Evolutionary conservation across 257 asterid species (phyloP).

Genomic region (Capsicum pubescens): DNA sequence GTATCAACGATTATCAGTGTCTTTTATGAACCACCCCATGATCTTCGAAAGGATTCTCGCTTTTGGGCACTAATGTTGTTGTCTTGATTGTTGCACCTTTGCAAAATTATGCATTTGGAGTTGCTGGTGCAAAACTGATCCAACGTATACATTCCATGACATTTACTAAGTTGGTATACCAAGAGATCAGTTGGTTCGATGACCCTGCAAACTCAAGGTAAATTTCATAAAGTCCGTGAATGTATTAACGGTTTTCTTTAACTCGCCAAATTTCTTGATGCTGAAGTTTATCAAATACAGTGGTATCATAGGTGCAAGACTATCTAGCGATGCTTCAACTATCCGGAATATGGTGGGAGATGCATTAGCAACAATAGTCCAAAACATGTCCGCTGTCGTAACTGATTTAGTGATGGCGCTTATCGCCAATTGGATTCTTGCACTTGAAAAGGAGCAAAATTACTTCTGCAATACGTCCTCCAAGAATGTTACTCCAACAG

Average conservation of each 20-base stretch:
- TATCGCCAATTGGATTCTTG: conserved; percentile 61
- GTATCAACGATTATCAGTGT: neutral
- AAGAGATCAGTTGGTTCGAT: conserved; percentile 57
- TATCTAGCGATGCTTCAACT: conserved; percentile 62
- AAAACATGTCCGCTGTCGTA: conserved; percentile 53
- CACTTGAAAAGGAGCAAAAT: conserved; percentile 29
- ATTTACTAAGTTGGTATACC: conserved; percentile 48
- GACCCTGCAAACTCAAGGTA: conserved; percentile 49
- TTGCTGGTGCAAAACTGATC: conserved; percentile 52
- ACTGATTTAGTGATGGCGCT: conserved; percentile 58
- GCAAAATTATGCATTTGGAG: conserved; percentile 49
- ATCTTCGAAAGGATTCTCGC: conserved; percentile 40
- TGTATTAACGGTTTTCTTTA: neutral
- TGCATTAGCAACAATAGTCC: conserved; percentile 59
- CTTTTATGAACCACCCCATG: conserved; percentile 39
- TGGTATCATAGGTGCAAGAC: conserved; percentile 62
- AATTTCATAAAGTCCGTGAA: neutral
- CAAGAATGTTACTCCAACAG: too few species aligned
- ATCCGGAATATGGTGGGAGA: conserved; percentile 66
- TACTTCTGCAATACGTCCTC: too few species aligned
- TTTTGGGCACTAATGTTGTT: conserved; percentile 50
- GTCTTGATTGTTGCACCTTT: conserved; percentile 42
- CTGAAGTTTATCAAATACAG: conserved; percentile 34
- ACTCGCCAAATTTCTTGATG: conserved; percentile 1
- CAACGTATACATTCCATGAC: conserved; percentile 41